These are phyloP conservation scores for Debaryomyces udenii DNA, from an alignment of 1,139 yeast species.

Conservation along the genomic window DNA sequence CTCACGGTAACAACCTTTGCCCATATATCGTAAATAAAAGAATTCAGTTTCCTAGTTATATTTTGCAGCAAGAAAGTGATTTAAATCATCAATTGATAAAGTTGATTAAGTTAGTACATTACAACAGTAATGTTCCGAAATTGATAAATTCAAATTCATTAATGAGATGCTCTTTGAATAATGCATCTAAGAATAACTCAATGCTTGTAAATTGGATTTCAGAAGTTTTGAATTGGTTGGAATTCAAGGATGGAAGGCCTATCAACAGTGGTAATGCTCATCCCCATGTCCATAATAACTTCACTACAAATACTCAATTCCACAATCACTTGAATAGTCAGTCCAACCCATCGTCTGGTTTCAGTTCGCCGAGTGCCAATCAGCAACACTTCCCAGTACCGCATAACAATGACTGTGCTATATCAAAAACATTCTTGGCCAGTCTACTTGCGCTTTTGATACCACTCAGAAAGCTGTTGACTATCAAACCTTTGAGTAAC, in stretches of 20 bases:
- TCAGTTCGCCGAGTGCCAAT: slow-evolving; percentile 5
- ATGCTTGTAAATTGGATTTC: slow-evolving; percentile 55
- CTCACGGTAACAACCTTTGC: slow-evolving; percentile 13
- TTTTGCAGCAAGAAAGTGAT: slow-evolving; percentile 49
- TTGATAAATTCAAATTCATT: slow-evolving; percentile 42
- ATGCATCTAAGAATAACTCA: slow-evolving; percentile 20
- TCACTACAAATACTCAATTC: slow-evolving; percentile 14
- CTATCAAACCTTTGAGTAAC: slow-evolving; percentile 34
- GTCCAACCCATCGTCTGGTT: background rate
- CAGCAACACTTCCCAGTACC: background rate
- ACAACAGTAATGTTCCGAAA: slow-evolving; percentile 49
- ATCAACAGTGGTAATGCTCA: slow-evolving; percentile 4
- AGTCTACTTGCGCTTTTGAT: slow-evolving; percentile 48
- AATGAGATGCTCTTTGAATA: slow-evolving; percentile 25
- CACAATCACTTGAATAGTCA: slow-evolving; percentile 4
- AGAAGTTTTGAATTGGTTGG: slow-evolving; percentile 63
- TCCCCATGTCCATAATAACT: slow-evolving; percentile 4
- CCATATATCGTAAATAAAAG: slow-evolving; percentile 39
- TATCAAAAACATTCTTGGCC: slow-evolving; percentile 40
- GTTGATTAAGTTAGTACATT: slow-evolving; percentile 42
- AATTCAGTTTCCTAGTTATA: slow-evolving; percentile 39
- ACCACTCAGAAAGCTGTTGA: slow-evolving; percentile 40
- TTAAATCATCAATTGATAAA: slow-evolving; percentile 36
- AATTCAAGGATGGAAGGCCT: slow-evolving; percentile 56
- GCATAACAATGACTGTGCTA: slow-evolving; percentile 12